Evolutionary conservation across 148 eudicot species (phyloP).

Genomic region (Vaccinium myrtillus): DNA sequence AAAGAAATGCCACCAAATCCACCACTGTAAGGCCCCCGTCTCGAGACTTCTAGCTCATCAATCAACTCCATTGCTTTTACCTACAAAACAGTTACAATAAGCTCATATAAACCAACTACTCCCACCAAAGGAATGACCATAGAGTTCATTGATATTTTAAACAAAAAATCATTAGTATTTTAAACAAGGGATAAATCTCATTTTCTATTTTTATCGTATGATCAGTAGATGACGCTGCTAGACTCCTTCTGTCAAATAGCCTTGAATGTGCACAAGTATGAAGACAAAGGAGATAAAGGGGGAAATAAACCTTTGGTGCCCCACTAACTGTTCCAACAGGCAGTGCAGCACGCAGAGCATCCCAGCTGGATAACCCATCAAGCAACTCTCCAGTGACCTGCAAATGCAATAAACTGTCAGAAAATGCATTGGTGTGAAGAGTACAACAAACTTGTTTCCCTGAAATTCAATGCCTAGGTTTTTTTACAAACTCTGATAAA

Average conservation of each 20-base stretch:
- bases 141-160: not conserved
- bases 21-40: constrained; percentile 98
- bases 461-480: not conserved
- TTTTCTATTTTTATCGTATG: not conserved
- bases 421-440: constrained; percentile 5
- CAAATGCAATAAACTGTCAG: constrained; percentile 18
- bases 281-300: not conserved
- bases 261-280: not conserved
- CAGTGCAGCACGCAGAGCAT: constrained; percentile 91
- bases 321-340: constrained; percentile 99
- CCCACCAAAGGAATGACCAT: not conserved
- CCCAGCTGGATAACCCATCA: constrained; percentile 80
- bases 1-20: constrained; percentile 98
- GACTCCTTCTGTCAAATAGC: not conserved
- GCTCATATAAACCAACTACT: not conserved
- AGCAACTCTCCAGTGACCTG: constrained; percentile 93
- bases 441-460: not conserved
- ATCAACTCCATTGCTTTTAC: constrained; percentile 99
- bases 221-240: not conserved
- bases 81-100: constrained; percentile 29
- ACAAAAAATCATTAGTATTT: not conserved
- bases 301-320: constrained; percentile 80
- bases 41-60: constrained; percentile 83
- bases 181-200: not conserved
- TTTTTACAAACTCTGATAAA: not conserved